phyloP scores from a whole-genome alignment of 1,284 basidiomycete species.

The Wolfiporia cocos region DNA sequence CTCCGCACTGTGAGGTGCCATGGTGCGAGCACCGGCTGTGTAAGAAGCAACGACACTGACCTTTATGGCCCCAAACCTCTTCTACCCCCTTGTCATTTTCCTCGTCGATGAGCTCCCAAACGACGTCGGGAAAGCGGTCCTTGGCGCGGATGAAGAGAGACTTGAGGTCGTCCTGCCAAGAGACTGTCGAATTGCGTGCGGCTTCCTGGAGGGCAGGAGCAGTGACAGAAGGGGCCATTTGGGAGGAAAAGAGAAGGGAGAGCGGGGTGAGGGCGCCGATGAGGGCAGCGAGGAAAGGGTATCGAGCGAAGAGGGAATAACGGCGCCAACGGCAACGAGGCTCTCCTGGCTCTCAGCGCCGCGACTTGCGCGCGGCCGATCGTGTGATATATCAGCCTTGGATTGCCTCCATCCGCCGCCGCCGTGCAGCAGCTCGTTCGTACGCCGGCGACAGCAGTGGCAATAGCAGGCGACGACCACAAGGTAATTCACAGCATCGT shows the following conservation, averaged over 20 bases:
- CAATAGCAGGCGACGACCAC: too few relatives aligned
- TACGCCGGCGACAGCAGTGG: too few relatives aligned
- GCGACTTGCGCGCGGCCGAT: too few relatives aligned
- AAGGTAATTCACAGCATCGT: background rate
- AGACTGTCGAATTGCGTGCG: conserved; percentile 50
- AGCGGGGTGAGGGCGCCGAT: background rate
- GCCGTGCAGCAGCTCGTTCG: too few relatives aligned
- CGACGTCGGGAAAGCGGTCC: conserved; percentile 88
- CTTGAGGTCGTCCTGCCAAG: conserved; percentile 77
- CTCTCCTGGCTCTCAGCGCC: background rate
- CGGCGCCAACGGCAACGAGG: conserved; percentile 2
- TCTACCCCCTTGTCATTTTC: conserved; percentile 41
- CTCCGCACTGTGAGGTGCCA: too few relatives aligned
- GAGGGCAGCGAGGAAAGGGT: conserved; percentile 7
- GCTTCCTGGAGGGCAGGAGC: conserved; percentile 56
- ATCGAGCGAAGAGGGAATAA: conserved; percentile 6
- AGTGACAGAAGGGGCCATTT: conserved; percentile 17
- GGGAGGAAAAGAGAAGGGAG: background rate
- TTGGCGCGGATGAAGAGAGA: conserved; percentile 73
- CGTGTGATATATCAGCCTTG: too few relatives aligned
- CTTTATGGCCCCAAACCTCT: conserved; percentile 88
- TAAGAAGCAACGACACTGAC: conserved; percentile 32
- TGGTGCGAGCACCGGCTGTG: too few relatives aligned
- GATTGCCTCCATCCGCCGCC: too few relatives aligned
- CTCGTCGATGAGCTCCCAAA: conserved; percentile 70